phyloP scores from a whole-genome alignment of 306 rosid species.

The Cucurbita moschata region DNA sequence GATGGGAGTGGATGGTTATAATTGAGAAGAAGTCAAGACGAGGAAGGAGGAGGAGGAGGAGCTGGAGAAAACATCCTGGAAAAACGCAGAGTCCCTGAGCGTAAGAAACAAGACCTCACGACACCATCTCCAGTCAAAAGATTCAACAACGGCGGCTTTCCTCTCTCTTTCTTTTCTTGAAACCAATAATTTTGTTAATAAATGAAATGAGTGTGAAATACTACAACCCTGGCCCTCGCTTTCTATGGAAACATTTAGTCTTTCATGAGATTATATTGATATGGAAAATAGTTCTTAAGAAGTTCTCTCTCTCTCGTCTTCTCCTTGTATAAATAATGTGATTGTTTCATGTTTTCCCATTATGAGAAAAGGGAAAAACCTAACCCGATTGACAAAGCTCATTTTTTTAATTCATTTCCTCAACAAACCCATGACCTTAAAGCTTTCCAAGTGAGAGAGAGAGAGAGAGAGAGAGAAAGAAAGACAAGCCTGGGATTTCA shows the following conservation, averaged over 20 bases:
- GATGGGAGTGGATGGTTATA: not conserved
- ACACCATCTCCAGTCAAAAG: not conserved
- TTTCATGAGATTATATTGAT: no score
- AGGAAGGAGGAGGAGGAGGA: not conserved
- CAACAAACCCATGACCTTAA: not conserved
- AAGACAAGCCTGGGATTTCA: not conserved
- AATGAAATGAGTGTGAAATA: not conserved
- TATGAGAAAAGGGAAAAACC: not conserved
- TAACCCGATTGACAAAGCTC: not conserved
- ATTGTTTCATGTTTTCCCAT: not conserved
- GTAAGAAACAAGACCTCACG: not conserved
- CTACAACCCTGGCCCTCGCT: not conserved
- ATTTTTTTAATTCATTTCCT: not conserved
- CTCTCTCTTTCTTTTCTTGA: not conserved
- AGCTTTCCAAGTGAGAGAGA: not conserved
- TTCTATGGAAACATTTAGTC: not conserved
- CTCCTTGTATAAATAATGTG: no score
- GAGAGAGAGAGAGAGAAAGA: not conserved
- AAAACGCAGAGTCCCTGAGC: no score
- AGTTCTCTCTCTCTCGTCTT: not conserved
- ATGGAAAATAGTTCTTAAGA: not conserved
- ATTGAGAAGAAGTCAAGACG: not conserved
- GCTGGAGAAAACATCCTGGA: not conserved
- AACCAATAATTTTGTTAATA: not conserved
- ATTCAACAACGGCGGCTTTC: conserved; percentile 2